These are phyloP conservation scores for Aspergillus japonicus DNA, from an alignment of 2,329 filamentous ascomycete genomes.

Conservation along the genomic window DNA sequence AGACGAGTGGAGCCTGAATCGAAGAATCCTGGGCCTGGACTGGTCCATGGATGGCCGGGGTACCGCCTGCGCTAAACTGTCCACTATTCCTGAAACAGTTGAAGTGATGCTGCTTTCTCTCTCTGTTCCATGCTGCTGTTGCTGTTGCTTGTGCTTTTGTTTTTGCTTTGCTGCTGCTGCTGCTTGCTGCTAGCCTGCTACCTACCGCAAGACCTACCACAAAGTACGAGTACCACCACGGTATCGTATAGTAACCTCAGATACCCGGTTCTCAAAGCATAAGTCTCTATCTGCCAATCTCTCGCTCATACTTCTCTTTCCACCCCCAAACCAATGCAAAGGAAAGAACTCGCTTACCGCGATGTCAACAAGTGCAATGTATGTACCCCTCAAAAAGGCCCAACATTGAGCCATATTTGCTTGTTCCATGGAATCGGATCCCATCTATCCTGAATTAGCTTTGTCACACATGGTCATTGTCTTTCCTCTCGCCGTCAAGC, in stretches of 20 bases:
- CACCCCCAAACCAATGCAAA: neutral
- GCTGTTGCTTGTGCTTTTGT: neutral
- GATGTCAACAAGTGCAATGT: no score
- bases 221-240: neutral
- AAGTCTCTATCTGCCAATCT: neutral
- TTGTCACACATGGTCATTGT: constrained; percentile 8
- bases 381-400: neutral
- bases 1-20: constrained; percentile 13
- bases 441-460: neutral
- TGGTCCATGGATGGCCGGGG: constrained; percentile 13
- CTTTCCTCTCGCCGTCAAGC: neutral
- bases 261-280: neutral
- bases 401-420: neutral
- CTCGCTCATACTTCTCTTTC: neutral
- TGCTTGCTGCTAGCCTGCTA: neutral
- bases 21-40: constrained; percentile 17
- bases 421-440: constrained; percentile 1
- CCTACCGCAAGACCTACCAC: neutral
- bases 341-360: neutral
- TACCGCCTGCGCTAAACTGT: constrained; percentile 3
- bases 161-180: neutral
- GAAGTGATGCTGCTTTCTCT: neutral
- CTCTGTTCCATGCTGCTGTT: neutral
- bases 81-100: neutral
- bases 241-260: neutral